Evolutionary conservation across 805 yeast genomes (phyloP), one percentile per base, ranked within the genome.

Genomic region (Ogataea nonfermentans): DNA sequence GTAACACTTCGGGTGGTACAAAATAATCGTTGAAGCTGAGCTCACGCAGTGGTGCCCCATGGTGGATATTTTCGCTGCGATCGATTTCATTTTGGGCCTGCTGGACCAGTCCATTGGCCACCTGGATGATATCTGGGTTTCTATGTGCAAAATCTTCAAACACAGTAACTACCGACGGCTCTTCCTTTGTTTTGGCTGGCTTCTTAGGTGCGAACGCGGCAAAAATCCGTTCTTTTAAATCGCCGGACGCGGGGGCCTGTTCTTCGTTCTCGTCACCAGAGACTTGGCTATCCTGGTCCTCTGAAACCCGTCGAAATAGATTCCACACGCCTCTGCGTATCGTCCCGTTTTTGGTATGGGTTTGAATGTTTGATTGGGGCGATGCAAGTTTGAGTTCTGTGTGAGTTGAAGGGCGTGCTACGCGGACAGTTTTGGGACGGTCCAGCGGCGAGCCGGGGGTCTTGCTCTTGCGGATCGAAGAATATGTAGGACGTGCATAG

Each of bases 401-500:
- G 12, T 16, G 24, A 3, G 43, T 32, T 8, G 36, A 29, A 13
- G 39, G 32, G 22, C 31, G 36, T 20, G 37, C 15, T 11, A 17
- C 19, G 14, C 40, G 30, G 11, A 30, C 29, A 19, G 45, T 26
- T 20, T 28, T 37, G 10, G 38, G 29, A 22, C 37, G 24, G 26
- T 32, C 36, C 30, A 20, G 34, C 20, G 26, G 35, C 32, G 34
- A 37, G 24, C 49, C 34, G 17, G 41, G 29, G 3, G 50, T 19
- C 30, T 43, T 51, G 35, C 48, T 43, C 12, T 48, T 52, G 24
- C 51, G 31, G 28, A 50, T 46, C 9, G 53, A 52, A 2, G 56
- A 42, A 35, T 44, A 43, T 3, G 56, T 52, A 12, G 56, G 56
- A 6, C 44, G 44, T 9, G 56, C 56, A 41, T 52, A 52, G 40